Evolutionary conservation across 2,329 filamentous ascomycete genomes (phyloP), one percentile per base, ranked within the genome.

Genomic region (Proliferodiscus dingleyae): DNA sequence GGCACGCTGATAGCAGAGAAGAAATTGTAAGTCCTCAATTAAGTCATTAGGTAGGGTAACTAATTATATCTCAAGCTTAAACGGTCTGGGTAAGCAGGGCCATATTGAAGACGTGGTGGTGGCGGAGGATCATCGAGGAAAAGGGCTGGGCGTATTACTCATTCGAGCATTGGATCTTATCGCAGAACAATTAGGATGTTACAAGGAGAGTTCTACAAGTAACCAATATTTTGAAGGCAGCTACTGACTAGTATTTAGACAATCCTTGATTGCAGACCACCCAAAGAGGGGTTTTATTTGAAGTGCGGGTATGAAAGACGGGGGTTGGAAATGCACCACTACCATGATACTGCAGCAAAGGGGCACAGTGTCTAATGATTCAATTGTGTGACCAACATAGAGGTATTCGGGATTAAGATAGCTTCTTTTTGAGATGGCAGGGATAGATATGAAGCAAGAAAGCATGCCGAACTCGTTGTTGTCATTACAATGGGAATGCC

Each of bases 101-200:
- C 91, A 97, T 69, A 95, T 97, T 67, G 91, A 97, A 66, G 91
- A 97, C 66, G 95, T 97, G 64, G 89, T 89, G 18, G 90, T 97
- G 33, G 82, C 87, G 56, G 89, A 89, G 69, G 86, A 91, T 60
- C 89, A 96, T 70, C 91, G 96, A 68, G 91, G 91, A 59, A 96
- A 96, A 80, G 95, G 95, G 71, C 75, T 97, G 38, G 91, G 91
- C 4, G 72, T 95, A 62, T 78, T 87, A 55, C 85, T 97, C 58
- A 96, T 97, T 60, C 87, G 96, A 70, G 89, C 90, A 6, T 76
- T 97, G 63, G 90, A 96, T 69, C 84, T 77, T 64, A 83, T 96
- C 51, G 89, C 89, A 46, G 81, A 87, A 63, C 78, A 87, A 65
- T 83, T 91, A 45, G 91, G 90, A 43, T 96, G 90, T 70, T 97